phyloP scores from a whole-genome alignment of 2,329 filamentous ascomycete genomes.

The Ophiocordyceps australis region DNA sequence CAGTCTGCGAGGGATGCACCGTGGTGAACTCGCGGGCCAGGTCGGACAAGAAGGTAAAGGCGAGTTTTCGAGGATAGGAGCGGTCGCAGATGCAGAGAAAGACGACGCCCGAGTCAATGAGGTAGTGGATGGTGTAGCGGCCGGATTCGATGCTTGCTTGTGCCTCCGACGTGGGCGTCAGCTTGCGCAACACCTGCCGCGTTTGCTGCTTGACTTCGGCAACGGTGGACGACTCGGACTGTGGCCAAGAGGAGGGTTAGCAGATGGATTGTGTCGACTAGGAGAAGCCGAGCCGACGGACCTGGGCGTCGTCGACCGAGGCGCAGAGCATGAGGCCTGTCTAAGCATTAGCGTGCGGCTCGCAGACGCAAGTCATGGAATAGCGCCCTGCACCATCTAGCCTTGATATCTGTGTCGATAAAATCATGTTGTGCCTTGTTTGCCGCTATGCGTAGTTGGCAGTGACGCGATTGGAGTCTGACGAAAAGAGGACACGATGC shows the following conservation, averaged over 20 bases:
- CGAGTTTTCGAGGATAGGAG: slow-evolving; percentile 92
- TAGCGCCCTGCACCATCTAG: slow-evolving; percentile 50
- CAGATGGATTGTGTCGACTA: not conserved
- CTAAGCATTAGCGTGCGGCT: slow-evolving; percentile 4
- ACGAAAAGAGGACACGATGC: too few relatives aligned
- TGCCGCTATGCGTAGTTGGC: not conserved
- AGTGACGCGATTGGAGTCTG: too few relatives aligned
- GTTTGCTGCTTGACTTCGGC: slow-evolving; percentile 79
- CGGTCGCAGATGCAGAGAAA: slow-evolving; percentile 89
- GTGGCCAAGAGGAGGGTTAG: too few relatives aligned
- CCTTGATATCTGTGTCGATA: slow-evolving; percentile 84
- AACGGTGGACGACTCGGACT: slow-evolving; percentile 54
- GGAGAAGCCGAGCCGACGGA: slow-evolving; percentile 12
- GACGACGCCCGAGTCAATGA: slow-evolving; percentile 66
- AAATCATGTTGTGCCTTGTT: slow-evolving; percentile 43
- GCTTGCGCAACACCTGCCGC: slow-evolving; percentile 73
- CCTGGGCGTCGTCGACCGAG: slow-evolving; percentile 80
- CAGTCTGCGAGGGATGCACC: slow-evolving; percentile 58
- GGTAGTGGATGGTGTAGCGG: slow-evolving; percentile 72
- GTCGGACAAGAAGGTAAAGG: slow-evolving; percentile 95
- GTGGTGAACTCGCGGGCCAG: slow-evolving; percentile 79
- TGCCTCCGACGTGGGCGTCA: slow-evolving; percentile 75
- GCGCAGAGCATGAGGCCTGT: slow-evolving; percentile 86
- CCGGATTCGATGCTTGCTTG: slow-evolving; percentile 86
- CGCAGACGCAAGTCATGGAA: slow-evolving; percentile 1